Percentiles rank a stretch among this genome's conserved stretches.
phyloP scores from a whole-genome alignment of 2,329 filamentous ascomycete species.

The Alternaria triticimaculans region DNA sequence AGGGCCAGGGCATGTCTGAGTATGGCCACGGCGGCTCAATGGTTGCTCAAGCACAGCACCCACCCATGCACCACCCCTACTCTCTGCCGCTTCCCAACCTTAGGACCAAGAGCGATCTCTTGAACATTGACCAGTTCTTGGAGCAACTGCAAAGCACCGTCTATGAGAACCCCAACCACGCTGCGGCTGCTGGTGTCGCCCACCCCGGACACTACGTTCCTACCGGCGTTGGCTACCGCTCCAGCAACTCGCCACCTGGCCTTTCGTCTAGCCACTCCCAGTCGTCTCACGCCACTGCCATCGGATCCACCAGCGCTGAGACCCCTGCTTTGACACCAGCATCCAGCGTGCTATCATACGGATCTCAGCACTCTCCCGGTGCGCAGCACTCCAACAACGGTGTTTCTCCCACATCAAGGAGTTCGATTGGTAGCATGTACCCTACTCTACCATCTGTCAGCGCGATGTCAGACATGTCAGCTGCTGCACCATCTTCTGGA shows the following conservation, averaged over 20 bases:
- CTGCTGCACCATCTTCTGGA: conserved; percentile 71
- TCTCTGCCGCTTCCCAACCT: conserved; percentile 88
- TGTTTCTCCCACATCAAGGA: conserved; percentile 70
- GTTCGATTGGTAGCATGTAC: conserved; percentile 68
- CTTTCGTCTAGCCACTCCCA: conserved; percentile 44
- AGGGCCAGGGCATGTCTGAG: conserved; percentile 54
- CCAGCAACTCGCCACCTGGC: conserved; percentile 64
- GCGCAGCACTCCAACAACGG: conserved; percentile 60
- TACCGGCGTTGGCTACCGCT: conserved; percentile 59
- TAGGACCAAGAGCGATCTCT: conserved; percentile 89
- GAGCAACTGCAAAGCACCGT: conserved; percentile 96
- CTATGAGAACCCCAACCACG: conserved; percentile 87
- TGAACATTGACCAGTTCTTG: conserved; percentile 93
- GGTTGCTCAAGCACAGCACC: conserved; percentile 62
- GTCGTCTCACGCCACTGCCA: conserved; percentile 61
- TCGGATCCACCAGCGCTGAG: conserved; percentile 56
- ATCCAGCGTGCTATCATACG: conserved; percentile 77
- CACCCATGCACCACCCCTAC: conserved; percentile 80
- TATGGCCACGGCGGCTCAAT: conserved; percentile 61
- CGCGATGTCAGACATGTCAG: conserved; percentile 66
- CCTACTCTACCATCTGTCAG: conserved; percentile 76
- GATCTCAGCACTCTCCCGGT: conserved; percentile 77
- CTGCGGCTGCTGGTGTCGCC: conserved; percentile 78
- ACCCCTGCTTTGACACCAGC: conserved; percentile 80
- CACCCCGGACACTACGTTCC: conserved; percentile 74